Percentiles rank a stretch among this genome's conserved stretches.
These are phyloP conservation scores for Tuber microsphaerosporum DNA, from an alignment of 495 filamentous ascomycete genomes.

Conservation along the genomic window DNA sequence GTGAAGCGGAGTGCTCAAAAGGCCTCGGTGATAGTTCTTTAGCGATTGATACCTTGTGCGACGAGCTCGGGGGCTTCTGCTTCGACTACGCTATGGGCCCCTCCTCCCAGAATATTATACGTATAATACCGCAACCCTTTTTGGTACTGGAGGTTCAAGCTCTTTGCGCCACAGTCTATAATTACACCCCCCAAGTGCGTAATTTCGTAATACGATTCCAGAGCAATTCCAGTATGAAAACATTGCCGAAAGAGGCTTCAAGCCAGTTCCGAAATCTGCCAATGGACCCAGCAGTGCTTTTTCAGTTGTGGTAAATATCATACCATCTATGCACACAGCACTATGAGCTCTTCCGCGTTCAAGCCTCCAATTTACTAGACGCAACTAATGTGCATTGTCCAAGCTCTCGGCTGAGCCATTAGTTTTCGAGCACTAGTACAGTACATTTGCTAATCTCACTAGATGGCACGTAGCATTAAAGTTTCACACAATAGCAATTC, in stretches of 20 bases:
- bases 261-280: not conserved
- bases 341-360: too few relatives aligned
- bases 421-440: not conserved
- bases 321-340: not conserved
- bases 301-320: not conserved
- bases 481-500: not conserved
- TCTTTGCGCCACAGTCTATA: not conserved
- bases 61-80: too few relatives aligned
- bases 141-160: not conserved
- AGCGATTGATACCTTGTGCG: too few relatives aligned
- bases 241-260: not conserved
- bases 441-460: not conserved
- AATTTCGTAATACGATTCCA: not conserved
- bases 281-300: not conserved
- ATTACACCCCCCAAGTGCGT: not conserved
- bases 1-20: too few relatives aligned
- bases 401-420: not conserved
- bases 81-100: too few relatives aligned
- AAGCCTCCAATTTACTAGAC: not conserved
- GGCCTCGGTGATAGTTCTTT: too few relatives aligned
- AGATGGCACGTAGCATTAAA: not conserved
- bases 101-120: too few relatives aligned
- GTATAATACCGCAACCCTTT: too few relatives aligned
- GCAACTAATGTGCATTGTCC: not conserved
- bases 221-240: not conserved